Conservation (phyloP, 208 protist genomes). For the Phytomonas francai region DNA sequence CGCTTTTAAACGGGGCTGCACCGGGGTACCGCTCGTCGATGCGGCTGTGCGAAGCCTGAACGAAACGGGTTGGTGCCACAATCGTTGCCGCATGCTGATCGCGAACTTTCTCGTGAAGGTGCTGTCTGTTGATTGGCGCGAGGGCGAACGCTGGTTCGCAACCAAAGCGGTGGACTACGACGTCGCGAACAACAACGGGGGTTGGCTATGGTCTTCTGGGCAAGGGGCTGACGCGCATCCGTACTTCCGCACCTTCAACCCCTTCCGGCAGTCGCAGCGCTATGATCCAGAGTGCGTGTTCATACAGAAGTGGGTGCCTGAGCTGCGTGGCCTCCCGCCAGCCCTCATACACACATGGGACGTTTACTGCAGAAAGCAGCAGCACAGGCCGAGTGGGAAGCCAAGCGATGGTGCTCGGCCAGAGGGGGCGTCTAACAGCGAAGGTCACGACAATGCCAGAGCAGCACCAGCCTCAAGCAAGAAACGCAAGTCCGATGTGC, state of each 20-base stretch:
- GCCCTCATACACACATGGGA: conserved; percentile 62
- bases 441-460: background rate
- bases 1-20: conserved; percentile 66
- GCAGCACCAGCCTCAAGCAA: background rate
- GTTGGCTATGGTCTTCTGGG: conserved; percentile 70
- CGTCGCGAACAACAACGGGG: conserved; percentile 77
- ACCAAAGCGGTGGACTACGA: conserved; percentile 85
- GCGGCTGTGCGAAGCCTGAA: conserved; percentile 87
- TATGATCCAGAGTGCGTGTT: conserved; percentile 55
- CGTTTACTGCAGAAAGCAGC: conserved; percentile 32
- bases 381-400: conserved; percentile 1
- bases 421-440: background rate
- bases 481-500: background rate
- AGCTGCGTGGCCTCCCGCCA: conserved; percentile 48
- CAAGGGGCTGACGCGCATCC: conserved; percentile 73
- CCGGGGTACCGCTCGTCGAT: conserved; percentile 90
- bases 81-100: conserved; percentile 70
- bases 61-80: conserved; percentile 75
- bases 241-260: conserved; percentile 81
- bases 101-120: conserved; percentile 87
- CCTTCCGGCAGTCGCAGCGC: conserved; percentile 53
- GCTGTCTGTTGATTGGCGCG: conserved; percentile 85
- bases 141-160: conserved; percentile 85
- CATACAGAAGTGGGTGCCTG: conserved; percentile 69
- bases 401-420: background rate